These are phyloP conservation scores for Pezicula carpinea DNA, from an alignment of 2,329 filamentous ascomycete genomes.

Conservation along the genomic window DNA sequence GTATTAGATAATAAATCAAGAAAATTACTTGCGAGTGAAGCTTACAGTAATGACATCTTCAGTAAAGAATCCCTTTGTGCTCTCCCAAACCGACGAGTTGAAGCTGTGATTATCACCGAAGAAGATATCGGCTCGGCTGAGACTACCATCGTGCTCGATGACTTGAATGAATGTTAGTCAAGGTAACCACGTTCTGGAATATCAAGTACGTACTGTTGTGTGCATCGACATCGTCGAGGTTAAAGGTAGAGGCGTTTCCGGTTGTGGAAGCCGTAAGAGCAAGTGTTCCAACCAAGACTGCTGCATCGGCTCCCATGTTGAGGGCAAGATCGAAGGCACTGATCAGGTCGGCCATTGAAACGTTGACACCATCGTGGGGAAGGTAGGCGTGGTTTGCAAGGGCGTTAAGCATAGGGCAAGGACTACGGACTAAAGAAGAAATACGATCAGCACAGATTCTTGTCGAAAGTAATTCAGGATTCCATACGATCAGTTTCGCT, in stretches of 20 bases:
- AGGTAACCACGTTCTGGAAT: neutral
- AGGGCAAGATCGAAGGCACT: conserved; percentile 3
- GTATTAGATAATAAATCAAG: neutral
- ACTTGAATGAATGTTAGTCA: neutral
- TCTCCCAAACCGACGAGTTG: conserved; percentile 7
- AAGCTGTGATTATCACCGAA: conserved; percentile 11
- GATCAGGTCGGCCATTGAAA: conserved; percentile 20
- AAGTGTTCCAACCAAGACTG: conserved; percentile 3
- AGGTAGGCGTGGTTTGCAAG: conserved; percentile 38
- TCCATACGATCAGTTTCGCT: neutral
- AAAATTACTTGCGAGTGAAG: neutral
- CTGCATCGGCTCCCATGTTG: conserved; percentile 8
- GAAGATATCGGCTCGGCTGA: conserved; percentile 7
- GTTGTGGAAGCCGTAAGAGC: conserved; percentile 5
- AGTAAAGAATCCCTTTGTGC: neutral
- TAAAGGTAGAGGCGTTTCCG: conserved; percentile 5
- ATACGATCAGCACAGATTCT: neutral
- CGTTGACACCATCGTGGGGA: conserved; percentile 32
- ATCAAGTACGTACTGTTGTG: conserved; percentile 5
- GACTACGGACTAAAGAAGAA: conserved; percentile 4
- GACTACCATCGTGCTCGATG: conserved; percentile 10
- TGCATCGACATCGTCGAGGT: conserved; percentile 8
- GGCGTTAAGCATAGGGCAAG: conserved; percentile 37
- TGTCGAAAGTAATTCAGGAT: neutral
- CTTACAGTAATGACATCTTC: neutral